Conservation (phyloP, 139 green algal species). For the Tetradesmus obliquus region DNA sequence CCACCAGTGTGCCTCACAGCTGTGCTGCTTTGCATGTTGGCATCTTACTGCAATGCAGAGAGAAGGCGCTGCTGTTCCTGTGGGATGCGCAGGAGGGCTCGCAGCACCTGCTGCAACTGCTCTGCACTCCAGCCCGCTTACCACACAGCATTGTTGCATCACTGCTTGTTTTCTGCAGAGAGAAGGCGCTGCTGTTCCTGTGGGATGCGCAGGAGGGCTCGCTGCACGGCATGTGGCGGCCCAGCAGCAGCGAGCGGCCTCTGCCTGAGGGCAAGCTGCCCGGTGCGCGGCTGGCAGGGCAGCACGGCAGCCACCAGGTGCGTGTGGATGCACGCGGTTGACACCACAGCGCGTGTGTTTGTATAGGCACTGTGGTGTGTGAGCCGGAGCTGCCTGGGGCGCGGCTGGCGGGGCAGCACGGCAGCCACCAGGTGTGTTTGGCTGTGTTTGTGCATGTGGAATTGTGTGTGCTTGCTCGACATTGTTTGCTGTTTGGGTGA, state of each 20-base stretch:
- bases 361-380: background rate
- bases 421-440: background rate
- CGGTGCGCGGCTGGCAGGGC: background rate
- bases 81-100: background rate
- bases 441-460: background rate
- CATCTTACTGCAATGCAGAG: background rate
- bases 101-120: no score
- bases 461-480: background rate
- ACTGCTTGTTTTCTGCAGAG: background rate
- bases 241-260: background rate
- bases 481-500: no score
- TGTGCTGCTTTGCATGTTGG: background rate
- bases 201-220: background rate
- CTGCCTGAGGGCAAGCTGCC: background rate
- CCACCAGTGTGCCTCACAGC: no score
- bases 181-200: background rate
- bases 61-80: background rate
- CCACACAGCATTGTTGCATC: no score
- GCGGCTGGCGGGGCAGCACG: background rate
- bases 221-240: conserved; percentile 16
- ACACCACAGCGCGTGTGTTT: background rate
- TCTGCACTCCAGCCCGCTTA: no score
- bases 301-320: background rate
- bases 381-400: background rate
- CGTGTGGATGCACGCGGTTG: background rate